Conservation (phyloP, 305 asterid genomes). For the Fraxinus ornus region DNA sequence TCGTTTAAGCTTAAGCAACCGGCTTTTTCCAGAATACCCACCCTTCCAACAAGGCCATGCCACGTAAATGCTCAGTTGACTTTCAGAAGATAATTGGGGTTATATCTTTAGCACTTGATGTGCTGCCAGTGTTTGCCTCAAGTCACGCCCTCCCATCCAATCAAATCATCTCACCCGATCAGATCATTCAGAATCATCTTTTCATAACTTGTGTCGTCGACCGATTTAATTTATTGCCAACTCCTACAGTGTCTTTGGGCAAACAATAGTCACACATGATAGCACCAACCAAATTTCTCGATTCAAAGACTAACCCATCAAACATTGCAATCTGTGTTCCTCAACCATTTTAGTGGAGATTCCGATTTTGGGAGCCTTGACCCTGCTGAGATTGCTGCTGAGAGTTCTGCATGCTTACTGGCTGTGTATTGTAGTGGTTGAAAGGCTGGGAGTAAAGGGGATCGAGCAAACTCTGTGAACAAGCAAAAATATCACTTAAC, state of each 20-base stretch:
- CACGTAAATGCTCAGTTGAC: constrained; percentile 32
- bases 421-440: constrained; percentile 74
- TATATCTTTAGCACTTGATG: constrained; percentile 37
- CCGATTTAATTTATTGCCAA: constrained; percentile 30
- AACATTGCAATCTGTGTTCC: constrained; percentile 9
- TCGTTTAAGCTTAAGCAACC: constrained; percentile 11
- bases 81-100: constrained; percentile 33
- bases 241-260: constrained; percentile 38
- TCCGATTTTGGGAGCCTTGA: constrained; percentile 73
- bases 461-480: constrained; percentile 60
- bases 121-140: constrained; percentile 37
- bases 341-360: constrained; percentile 81
- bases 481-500: constrained; percentile 4
- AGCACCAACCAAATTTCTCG: constrained; percentile 61
- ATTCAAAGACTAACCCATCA: constrained; percentile 45
- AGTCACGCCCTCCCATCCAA: constrained; percentile 22
- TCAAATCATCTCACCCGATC: constrained; percentile 24
- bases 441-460: constrained; percentile 90
- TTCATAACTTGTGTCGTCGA: constrained; percentile 23
- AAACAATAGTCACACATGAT: constrained; percentile 37
- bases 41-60: constrained; percentile 38
- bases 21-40: constrained; percentile 27
- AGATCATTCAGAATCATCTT: constrained; percentile 31
- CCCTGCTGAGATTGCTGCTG: constrained; percentile 78
- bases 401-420: constrained; percentile 58